Evolutionary conservation across 768 basidiomycete species (phyloP).

Genomic region (Postia placenta): DNA sequence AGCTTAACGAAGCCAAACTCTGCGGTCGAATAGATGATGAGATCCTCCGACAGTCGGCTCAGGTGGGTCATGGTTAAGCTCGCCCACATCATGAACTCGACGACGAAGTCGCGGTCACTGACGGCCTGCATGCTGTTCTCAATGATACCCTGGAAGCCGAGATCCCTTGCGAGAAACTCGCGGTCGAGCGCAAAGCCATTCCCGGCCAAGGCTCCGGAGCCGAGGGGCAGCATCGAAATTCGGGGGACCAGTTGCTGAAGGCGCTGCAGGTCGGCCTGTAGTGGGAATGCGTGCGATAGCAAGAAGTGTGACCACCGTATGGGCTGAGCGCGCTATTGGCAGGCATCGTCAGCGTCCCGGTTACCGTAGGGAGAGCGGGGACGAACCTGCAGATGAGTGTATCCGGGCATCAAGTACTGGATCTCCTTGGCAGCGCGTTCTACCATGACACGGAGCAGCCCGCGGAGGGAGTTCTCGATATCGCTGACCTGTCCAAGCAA

Average conservation of each 20-base stretch:
- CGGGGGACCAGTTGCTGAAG: conserved; percentile 81
- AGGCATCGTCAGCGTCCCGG: too few relatives aligned
- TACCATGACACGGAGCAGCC: conserved; percentile 80
- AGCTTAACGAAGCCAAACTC: conserved; percentile 97
- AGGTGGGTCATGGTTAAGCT: conserved; percentile 90
- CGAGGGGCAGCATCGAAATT: conserved; percentile 89
- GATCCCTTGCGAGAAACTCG: conserved; percentile 84
- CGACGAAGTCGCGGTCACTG: conserved; percentile 94
- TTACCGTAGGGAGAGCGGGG: too few relatives aligned
- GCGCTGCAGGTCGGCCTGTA: conserved; percentile 83
- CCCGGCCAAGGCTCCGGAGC: conserved; percentile 91
- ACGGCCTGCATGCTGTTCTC: conserved; percentile 98
- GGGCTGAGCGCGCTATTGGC: conserved; percentile 94
- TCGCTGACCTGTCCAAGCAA: conserved; percentile 70
- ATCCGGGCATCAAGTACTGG: conserved; percentile 87
- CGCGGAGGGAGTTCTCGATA: conserved; percentile 65
- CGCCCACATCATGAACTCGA: conserved; percentile 96
- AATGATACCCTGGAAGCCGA: conserved; percentile 81
- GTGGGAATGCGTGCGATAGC: conserved; percentile 91
- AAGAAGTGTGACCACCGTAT: conserved; percentile 98
- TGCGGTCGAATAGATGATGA: conserved; percentile 94
- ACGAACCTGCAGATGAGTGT: conserved; percentile 91
- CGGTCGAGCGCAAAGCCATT: conserved; percentile 95
- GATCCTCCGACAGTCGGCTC: conserved; percentile 91
- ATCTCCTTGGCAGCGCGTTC: conserved; percentile 93